These are phyloP conservation scores for Rehmannia glutinosa DNA, from an alignment of 257 asterid genomes.

Conservation along the genomic window DNA sequence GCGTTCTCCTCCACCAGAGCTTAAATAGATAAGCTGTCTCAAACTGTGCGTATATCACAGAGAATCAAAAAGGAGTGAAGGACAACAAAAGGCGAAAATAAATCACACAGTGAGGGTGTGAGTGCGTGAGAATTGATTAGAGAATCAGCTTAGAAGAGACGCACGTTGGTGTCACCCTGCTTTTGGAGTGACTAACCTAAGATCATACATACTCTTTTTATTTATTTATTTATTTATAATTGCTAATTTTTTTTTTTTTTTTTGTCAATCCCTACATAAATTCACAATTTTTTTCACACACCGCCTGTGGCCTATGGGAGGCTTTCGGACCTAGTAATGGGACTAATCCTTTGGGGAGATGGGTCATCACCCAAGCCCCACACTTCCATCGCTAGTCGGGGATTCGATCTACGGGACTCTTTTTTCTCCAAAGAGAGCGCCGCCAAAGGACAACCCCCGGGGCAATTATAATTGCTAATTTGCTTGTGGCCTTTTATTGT, in stretches of 20 bases:
- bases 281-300: background rate
- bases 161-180: background rate
- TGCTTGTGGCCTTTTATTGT: too few relatives aligned
- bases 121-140: conserved; percentile 7
- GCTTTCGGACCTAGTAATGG: too few relatives aligned
- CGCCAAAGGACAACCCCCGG: too few relatives aligned
- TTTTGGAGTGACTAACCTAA: background rate
- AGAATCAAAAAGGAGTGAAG: background rate
- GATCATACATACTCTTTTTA: background rate
- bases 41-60: background rate
- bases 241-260: too few relatives aligned
- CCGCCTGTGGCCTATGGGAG: too few relatives aligned
- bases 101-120: conserved; percentile 10
- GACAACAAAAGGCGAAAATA: background rate
- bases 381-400: too few relatives aligned
- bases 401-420: too few relatives aligned
- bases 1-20: background rate
- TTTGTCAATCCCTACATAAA: too few relatives aligned
- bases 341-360: too few relatives aligned
- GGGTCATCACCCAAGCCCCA: too few relatives aligned
- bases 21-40: background rate
- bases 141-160: conserved; percentile 10
- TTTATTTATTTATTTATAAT: background rate
- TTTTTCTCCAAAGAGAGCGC: too few relatives aligned
- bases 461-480: too few relatives aligned